phyloP scores from a whole-genome alignment of 2,329 filamentous ascomycete species.

The Ascochyta clinopodiicola region DNA sequence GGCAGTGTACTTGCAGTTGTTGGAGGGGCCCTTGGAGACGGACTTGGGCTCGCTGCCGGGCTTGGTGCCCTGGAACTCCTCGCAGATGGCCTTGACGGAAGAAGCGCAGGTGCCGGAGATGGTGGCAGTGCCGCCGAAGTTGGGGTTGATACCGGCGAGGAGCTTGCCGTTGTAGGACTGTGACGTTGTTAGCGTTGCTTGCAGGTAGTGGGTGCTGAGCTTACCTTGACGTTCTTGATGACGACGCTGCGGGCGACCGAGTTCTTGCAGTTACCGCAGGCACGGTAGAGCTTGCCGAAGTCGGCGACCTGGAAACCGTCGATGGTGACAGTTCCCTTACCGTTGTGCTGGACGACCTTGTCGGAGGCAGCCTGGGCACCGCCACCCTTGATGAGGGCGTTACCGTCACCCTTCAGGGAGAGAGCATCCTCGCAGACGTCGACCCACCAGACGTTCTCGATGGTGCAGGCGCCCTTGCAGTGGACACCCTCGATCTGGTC shows the following conservation, averaged over 20 bases:
- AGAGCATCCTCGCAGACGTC: constrained; percentile 53
- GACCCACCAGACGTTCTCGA: constrained; percentile 56
- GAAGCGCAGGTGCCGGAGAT: constrained; percentile 46
- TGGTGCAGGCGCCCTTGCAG: constrained; percentile 58
- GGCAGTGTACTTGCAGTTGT: constrained; percentile 42
- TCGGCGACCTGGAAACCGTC: constrained; percentile 45
- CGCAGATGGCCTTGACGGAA: constrained; percentile 42
- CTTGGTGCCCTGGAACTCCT: constrained; percentile 43
- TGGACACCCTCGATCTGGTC: constrained; percentile 60
- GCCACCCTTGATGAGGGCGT: constrained; percentile 50
- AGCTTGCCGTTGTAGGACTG: constrained; percentile 50
- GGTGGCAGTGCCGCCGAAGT: constrained; percentile 59
- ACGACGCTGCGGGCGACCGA: constrained; percentile 52
- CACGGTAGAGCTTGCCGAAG: constrained; percentile 55
- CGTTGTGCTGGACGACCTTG: constrained; percentile 53
- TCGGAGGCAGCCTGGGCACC: constrained; percentile 49
- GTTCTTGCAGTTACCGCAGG: constrained; percentile 59
- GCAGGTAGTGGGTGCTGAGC: constrained; percentile 39
- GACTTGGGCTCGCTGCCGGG: constrained; percentile 40
- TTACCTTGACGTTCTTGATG: constrained; percentile 53
- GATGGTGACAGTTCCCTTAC: constrained; percentile 49
- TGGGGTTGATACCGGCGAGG: constrained; percentile 59
- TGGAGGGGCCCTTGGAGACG: constrained; percentile 38
- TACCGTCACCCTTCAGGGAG: constrained; percentile 46
- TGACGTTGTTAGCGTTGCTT: neutral